A percentile compares a stretch with the other conserved stretches of the same genome.
Evolutionary conservation across 1,139 yeast species (phyloP).

Genomic region (Yamadazyma trypodendri): DNA sequence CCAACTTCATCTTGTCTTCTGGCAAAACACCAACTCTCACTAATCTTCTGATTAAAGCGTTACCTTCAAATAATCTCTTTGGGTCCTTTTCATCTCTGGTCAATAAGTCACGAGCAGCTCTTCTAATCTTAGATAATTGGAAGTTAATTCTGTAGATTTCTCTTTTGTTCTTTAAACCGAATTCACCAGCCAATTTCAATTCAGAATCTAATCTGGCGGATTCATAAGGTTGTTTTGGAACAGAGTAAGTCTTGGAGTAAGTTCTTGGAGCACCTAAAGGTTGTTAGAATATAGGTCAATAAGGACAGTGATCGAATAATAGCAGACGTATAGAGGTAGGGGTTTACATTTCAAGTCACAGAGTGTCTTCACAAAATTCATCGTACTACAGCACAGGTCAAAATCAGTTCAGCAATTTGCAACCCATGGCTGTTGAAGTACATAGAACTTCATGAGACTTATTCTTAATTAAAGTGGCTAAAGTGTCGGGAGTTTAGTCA

Average conservation of each 20-base stretch:
- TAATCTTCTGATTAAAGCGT: conserved; percentile 97
- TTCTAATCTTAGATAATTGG: conserved; percentile 99
- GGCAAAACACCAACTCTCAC: conserved; percentile 98
- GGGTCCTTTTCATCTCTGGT: conserved; percentile 99
- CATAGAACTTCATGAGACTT: conserved; percentile 9
- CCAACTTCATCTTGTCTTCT: conserved; percentile 99
- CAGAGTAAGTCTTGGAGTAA: conserved; percentile 98
- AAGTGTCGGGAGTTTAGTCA: conserved; percentile 88
- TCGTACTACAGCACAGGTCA: not conserved
- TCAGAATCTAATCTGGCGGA: conserved; percentile 99
- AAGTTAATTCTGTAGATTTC: conserved; percentile 98
- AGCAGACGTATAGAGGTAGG: conserved; percentile 3
- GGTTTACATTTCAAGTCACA: conserved; percentile 3
- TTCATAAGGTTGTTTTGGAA: conserved; percentile 99
- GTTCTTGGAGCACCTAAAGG: conserved; percentile 91
- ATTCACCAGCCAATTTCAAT: conserved; percentile 99
- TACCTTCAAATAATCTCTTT: conserved; percentile 99
- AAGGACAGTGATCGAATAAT: conserved; percentile 1
- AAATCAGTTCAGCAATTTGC: not conserved
- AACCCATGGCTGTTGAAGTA: not conserved
- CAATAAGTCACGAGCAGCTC: conserved; percentile 99
- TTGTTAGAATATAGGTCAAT: conserved; percentile 13
- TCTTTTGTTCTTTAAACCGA: conserved; percentile 99
- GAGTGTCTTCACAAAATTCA: conserved; percentile 5
- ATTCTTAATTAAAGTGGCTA: conserved; percentile 45